Conservation (phyloP, 1,284 basidiomycete species). For the Ceratobasidium sp. region DNA sequence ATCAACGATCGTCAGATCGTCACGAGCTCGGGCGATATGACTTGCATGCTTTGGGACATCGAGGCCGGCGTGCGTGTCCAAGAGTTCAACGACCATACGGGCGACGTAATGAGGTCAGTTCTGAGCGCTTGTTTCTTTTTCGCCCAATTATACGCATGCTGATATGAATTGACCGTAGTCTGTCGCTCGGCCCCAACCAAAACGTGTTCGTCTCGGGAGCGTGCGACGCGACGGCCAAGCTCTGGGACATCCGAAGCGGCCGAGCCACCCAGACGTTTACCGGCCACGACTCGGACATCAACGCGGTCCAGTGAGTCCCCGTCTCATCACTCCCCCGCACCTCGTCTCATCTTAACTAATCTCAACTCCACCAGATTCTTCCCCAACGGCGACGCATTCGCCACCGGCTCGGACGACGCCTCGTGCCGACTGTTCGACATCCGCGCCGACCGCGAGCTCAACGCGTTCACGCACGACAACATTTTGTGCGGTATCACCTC, state of each 20-base stretch:
- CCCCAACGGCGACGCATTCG: constrained; percentile 99
- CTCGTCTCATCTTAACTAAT: constrained; percentile 15
- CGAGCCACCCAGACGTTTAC: constrained; percentile 98
- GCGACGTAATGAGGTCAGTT: constrained; percentile 96
- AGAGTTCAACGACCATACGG: constrained; percentile 99
- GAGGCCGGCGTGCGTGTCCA: constrained; percentile 94
- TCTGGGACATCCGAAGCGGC: constrained; percentile 98
- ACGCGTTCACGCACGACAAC: constrained; percentile 97
- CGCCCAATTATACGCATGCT: neutral
- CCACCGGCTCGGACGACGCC: constrained; percentile 98
- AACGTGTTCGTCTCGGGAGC: constrained; percentile 98
- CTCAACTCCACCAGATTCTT: constrained; percentile 72
- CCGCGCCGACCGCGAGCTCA: constrained; percentile 95
- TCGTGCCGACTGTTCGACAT: constrained; percentile 98
- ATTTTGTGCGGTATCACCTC: constrained; percentile 99
- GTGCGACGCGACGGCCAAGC: constrained; percentile 96
- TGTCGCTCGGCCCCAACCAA: constrained; percentile 93
- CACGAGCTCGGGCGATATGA: constrained; percentile 98
- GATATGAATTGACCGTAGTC: constrained; percentile 62
- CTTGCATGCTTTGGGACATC: constrained; percentile 99
- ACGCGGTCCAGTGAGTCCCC: constrained; percentile 89
- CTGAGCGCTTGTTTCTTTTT: neutral
- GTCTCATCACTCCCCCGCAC: constrained; percentile 47
- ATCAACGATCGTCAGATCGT: constrained; percentile 98
- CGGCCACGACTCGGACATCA: constrained; percentile 99